Evolutionary conservation across 192 early-diverging fungal species (phyloP).

Genomic region (Funneliformis geosporum): DNA sequence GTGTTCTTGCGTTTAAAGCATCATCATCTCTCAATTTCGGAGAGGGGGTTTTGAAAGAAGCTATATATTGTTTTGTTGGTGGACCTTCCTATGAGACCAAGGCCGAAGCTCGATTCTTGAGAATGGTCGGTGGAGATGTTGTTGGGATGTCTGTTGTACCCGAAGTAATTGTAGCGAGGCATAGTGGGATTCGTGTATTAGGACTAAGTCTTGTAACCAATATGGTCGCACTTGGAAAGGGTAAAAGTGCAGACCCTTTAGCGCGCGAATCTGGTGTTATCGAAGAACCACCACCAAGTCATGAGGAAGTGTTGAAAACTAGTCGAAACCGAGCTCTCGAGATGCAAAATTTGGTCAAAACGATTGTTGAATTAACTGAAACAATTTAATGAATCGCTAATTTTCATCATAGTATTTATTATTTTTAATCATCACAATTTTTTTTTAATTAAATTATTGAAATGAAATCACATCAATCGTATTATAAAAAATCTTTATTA

Average conservation of each 20-base stretch:
- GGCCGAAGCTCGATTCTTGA: constrained; percentile 77
- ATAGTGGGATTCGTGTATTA: constrained; percentile 79
- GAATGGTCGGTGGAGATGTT: constrained; percentile 70
- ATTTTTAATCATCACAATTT: no score
- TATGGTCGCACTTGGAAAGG: constrained; percentile 49
- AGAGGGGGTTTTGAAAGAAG: constrained; percentile 67
- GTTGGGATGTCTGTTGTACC: constrained; percentile 91
- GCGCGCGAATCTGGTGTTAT: constrained; percentile 12
- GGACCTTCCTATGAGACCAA: constrained; percentile 92
- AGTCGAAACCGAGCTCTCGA: constrained; percentile 53
- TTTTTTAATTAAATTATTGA: no score
- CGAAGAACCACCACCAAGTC: constrained; percentile 50
- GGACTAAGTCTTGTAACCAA: constrained; percentile 83
- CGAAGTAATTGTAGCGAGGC: constrained; percentile 84
- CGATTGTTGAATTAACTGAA: constrained; percentile 45
- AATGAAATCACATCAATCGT: no score
- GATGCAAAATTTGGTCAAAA: constrained; percentile 57
- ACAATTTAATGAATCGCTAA: no score
- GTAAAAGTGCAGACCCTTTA: constrained; percentile 46
- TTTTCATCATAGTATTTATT: no score
- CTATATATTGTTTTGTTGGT: constrained; percentile 78
- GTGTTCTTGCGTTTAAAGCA: constrained; percentile 68
- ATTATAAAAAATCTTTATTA: no score
- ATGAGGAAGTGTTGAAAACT: constrained; percentile 73
- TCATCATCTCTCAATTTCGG: constrained; percentile 51